A percentile compares a stretch with the other conserved stretches of the same genome.
Evolutionary conservation across 306 rosid genomes (phyloP).

Genomic region (Cyclanthera cordifolia): DNA sequence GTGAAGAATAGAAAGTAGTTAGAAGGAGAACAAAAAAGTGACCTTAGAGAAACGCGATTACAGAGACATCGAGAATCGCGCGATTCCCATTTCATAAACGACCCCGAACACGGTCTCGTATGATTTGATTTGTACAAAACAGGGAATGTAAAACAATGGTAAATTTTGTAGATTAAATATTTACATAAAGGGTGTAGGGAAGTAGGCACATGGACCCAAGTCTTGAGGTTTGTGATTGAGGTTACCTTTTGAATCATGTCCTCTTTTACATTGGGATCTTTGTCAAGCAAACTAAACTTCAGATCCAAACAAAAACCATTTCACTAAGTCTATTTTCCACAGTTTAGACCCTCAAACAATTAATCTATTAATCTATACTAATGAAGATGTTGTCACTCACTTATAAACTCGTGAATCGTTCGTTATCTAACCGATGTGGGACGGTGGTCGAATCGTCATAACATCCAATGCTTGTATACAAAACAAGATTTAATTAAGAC

Average conservation of each 20-base stretch:
- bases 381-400: too few relatives aligned
- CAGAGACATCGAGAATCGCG: too few relatives aligned
- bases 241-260: slow-evolving; percentile 13
- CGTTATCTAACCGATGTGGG: too few relatives aligned
- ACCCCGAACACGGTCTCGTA: too few relatives aligned
- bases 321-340: background rate
- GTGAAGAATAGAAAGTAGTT: too few relatives aligned
- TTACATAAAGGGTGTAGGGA: background rate
- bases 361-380: background rate
- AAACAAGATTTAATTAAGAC: background rate
- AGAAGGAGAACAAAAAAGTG: too few relatives aligned
- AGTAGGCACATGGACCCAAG: slow-evolving; percentile 8
- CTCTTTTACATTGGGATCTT: slow-evolving; percentile 11
- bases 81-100: too few relatives aligned
- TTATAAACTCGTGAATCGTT: too few relatives aligned
- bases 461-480: background rate
- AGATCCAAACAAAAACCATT: slow-evolving; percentile 12
- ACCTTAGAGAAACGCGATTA: too few relatives aligned
- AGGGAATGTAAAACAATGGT: background rate
- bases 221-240: background rate
- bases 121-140: background rate
- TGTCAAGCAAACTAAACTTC: slow-evolving; percentile 9
- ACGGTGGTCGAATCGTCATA: too few relatives aligned
- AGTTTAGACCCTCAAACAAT: background rate
- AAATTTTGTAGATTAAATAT: background rate